Evolutionary conservation across 2,329 filamentous ascomycete species (phyloP).

Genomic region (Pseudopithomyces maydicus): DNA sequence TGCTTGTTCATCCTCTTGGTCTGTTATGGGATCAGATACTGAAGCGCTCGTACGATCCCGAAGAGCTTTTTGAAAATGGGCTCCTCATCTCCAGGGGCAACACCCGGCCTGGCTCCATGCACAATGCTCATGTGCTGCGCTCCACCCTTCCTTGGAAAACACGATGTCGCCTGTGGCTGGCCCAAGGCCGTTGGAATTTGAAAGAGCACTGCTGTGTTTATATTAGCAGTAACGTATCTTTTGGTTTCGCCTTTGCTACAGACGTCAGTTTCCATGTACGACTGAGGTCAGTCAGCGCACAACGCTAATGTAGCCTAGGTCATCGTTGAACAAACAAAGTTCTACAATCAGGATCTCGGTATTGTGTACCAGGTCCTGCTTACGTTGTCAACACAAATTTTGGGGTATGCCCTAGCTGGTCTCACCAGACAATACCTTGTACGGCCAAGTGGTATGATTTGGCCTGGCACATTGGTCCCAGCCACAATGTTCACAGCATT

Average conservation of each 20-base stretch:
- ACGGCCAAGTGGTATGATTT: conserved; percentile 86
- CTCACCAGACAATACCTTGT: conserved; percentile 81
- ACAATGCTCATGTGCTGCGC: conserved; percentile 14
- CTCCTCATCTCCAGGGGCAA: conserved; percentile 40
- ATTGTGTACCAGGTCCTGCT: conserved; percentile 81
- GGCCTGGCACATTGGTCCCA: conserved; percentile 86
- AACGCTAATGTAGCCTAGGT: conserved; percentile 52
- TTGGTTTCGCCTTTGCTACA: conserved; percentile 87
- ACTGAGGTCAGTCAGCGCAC: neutral
- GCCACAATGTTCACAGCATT: conserved; percentile 88
- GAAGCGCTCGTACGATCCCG: conserved; percentile 63
- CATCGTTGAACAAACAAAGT: conserved; percentile 87
- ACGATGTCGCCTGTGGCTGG: conserved; percentile 72
- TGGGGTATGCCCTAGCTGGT: conserved; percentile 86
- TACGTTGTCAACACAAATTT: conserved; percentile 82
- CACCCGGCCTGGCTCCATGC: conserved; percentile 11
- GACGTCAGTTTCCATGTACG: conserved; percentile 58
- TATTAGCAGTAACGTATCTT: conserved; percentile 87
- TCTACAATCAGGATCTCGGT: conserved; percentile 80
- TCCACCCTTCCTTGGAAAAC: conserved; percentile 28
- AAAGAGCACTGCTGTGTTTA: conserved; percentile 90
- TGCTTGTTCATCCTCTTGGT: conserved; percentile 84
- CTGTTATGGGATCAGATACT: conserved; percentile 76
- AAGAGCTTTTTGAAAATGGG: conserved; percentile 64
- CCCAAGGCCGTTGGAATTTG: conserved; percentile 82